Evolutionary conservation across 768 basidiomycete genomes (phyloP), one percentile per base, ranked within the genome.

Genomic region (Floccularia luteovirens): DNA sequence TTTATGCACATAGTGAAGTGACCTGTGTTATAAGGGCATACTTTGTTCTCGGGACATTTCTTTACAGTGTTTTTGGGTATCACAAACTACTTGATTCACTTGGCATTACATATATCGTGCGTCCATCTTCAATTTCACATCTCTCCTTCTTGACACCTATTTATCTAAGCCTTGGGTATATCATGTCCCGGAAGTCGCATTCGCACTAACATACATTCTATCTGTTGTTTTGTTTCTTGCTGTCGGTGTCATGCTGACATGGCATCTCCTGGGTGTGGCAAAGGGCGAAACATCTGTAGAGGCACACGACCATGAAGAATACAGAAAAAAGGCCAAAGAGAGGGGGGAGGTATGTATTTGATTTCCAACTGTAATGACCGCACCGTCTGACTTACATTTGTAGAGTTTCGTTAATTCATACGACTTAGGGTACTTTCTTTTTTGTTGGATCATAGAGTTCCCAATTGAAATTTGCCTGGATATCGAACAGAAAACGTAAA

Each of bases 211-310:
- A 3, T 97, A 85, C 57, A 73, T 97, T 21, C 72, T 97, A 1
- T 67, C 78, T 6, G 58, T 67, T 4, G 87, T 93, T 0, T 70
- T 98, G 40, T 82, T 78, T 39, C 62, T 91, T 20, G 81, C 84
- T 0, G 78, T 93, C 0, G 62, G 73, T 3, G 64, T 84, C 27
- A 87, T 92, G 84, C 62, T 77, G 3, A 52, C 63, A 2, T 91
- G 78, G 63, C 88, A 90, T 46, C 44, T 91, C 1, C 85, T 77
- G 65, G 72, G 82, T 41, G 61, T 96, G 10, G 57, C 74, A 1
- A 57, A 65, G 24, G 91, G 81, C 0, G 92, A 97, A 56, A 97
- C 92, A 0, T 75, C 83, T 1, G 93, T 98, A 5, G 96, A 99
- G 60, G 72, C 73, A 4, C 89, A 91, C 47, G 94, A 98, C 51